A percentile compares a stretch with the other conserved stretches of the same genome.
Evolutionary conservation across 2,329 filamentous ascomycete species (phyloP).

Genomic region (Metarhizium guizhouense): DNA sequence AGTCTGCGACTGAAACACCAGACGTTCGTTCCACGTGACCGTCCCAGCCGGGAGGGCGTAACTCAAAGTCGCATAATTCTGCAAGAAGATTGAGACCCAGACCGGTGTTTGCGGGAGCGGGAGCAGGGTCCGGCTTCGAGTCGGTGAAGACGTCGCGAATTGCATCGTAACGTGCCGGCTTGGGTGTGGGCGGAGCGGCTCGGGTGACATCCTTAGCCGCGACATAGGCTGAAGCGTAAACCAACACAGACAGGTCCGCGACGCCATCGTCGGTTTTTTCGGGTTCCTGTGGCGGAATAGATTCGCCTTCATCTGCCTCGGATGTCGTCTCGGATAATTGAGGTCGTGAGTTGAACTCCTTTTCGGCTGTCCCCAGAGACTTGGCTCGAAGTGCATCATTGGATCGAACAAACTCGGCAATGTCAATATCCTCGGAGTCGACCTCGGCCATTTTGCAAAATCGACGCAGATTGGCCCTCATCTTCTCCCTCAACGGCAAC

Average conservation of each 20-base stretch:
- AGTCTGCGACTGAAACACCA: background rate
- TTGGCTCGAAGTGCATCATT: slow-evolving; percentile 23
- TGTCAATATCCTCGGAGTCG: slow-evolving; percentile 22
- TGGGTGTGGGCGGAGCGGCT: slow-evolving; percentile 17
- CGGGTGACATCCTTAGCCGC: slow-evolving; percentile 19
- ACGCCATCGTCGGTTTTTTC: slow-evolving; percentile 17
- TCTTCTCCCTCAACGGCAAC: slow-evolving; percentile 23
- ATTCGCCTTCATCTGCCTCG: slow-evolving; percentile 15
- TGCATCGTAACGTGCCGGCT: slow-evolving; percentile 26
- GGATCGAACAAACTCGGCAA: slow-evolving; percentile 23
- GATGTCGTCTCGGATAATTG: slow-evolving; percentile 17
- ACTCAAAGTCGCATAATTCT: slow-evolving; percentile 24
- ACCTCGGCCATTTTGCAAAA: slow-evolving; percentile 28
- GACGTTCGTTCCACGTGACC: slow-evolving; percentile 2
- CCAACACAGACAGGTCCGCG: slow-evolving; percentile 20
- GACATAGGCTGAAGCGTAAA: slow-evolving; percentile 22
- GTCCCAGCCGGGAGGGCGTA: slow-evolving; percentile 14
- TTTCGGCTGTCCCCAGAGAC: slow-evolving; percentile 26
- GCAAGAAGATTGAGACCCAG: slow-evolving; percentile 25
- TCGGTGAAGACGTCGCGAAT: slow-evolving; percentile 33
- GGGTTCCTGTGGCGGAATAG: background rate
- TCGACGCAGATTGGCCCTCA: slow-evolving; percentile 24
- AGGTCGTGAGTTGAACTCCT: slow-evolving; percentile 22
- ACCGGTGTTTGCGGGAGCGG: slow-evolving; percentile 14
- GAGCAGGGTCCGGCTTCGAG: slow-evolving; percentile 21